Evolutionary conservation across 75 land plant genomes (phyloP).

Genomic region (Cryptomeria japonica): DNA sequence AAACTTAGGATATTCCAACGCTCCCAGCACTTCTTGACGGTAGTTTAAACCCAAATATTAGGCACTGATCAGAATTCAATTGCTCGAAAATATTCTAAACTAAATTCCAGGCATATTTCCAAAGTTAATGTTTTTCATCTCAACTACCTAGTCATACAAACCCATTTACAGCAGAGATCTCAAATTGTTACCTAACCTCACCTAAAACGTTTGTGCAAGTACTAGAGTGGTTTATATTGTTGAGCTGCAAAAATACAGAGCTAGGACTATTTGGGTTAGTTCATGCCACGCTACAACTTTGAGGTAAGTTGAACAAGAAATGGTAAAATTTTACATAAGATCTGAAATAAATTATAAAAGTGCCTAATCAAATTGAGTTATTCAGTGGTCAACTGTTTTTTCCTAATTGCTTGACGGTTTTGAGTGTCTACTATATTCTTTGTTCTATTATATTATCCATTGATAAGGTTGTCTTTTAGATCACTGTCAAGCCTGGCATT

Average conservation of each 20-base stretch:
- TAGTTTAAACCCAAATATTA: not conserved
- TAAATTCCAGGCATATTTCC: not conserved
- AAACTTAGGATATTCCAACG: constrained; percentile 20
- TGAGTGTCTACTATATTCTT: too few species aligned
- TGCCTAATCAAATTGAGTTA: too few species aligned
- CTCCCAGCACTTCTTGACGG: not conserved
- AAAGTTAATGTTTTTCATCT: not conserved
- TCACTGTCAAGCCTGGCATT: too few species aligned
- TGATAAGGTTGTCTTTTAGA: too few species aligned
- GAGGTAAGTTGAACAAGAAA: too few species aligned
- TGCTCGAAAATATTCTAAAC: not conserved
- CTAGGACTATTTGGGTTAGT: not conserved
- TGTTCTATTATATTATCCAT: too few species aligned
- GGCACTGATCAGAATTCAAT: not conserved
- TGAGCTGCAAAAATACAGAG: not conserved
- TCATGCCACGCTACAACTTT: too few species aligned
- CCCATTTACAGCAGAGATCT: not conserved
- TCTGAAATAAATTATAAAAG: too few species aligned
- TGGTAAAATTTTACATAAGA: too few species aligned
- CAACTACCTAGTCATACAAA: not conserved
- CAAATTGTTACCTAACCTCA: not conserved
- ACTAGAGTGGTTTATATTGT: not conserved
- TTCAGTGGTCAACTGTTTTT: too few species aligned
- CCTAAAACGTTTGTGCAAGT: not conserved
- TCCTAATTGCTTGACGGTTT: too few species aligned